Evolutionary conservation across 2,329 filamentous ascomycete genomes (phyloP), one percentile per base, ranked within the genome.

Genomic region (Parastagonospora nodorum): DNA sequence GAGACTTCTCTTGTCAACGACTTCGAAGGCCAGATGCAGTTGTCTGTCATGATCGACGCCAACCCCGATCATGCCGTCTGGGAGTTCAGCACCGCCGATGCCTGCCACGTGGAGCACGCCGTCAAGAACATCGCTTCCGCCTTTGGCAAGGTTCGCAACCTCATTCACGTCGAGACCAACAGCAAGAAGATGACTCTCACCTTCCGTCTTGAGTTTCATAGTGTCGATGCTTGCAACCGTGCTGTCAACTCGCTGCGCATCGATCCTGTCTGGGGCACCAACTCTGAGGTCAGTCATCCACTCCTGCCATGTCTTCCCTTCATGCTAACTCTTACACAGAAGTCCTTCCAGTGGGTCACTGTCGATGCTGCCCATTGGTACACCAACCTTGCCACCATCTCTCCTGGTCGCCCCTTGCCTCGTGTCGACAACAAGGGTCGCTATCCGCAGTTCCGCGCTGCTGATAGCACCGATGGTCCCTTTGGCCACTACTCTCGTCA

Each of bases 121-220:
- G 42, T 66, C 36, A 50, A 61, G 33, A n/a, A 45, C 14, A 53
- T 52, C 16, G 51, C 59, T n/a, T 41, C 32, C 8, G 42, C 50
- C 24, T 68, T 64, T 14, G 66, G 64, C 39, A 19, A 33, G 0
- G 48, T 66, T 12, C 61, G 61, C 46, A 53, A 50, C 37, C 57
- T 55, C 31, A 39, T 61, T 8, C 66, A 67, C 30, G 48, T 58
- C 35, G 56, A 55, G 10, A 63, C 60, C 1, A 35, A 61, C 4
- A 48, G 61, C 5, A 29, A 31, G 24, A 59, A 51, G 27, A 57
- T 63, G 53, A 42, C 49, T 1, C 50, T 65, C 10, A 38, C 54
- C 19, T 71, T 63, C 51, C 70, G 69, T 31, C 48, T 73, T 30
- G 71, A 73, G 57, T 70, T 67, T 42, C 52, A 61, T 30, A 69